Percentiles rank a stretch among this genome's conserved stretches.
phyloP scores from a whole-genome alignment of 768 basidiomycete species.

The Austroboletus eburneus region DNA sequence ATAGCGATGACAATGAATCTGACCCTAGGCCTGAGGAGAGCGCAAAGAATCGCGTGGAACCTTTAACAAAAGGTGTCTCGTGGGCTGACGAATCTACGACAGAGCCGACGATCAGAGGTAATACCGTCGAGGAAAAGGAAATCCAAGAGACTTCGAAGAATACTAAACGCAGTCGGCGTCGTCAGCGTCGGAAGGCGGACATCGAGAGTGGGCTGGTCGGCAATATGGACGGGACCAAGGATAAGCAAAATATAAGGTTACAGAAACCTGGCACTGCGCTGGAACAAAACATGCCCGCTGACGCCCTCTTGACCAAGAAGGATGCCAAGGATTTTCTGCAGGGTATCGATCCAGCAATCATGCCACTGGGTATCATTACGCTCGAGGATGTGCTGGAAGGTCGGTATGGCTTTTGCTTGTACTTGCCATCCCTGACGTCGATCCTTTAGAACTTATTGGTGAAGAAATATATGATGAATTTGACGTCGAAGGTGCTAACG shows the following conservation, averaged over 20 bases:
- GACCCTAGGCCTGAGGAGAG: conserved; percentile 17
- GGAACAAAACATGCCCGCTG: conserved; percentile 87
- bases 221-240: conserved; percentile 14
- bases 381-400: conserved; percentile 92
- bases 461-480: conserved; percentile 94
- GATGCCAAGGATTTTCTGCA: conserved; percentile 83
- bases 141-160: conserved; percentile 15
- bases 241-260: conserved; percentile 27
- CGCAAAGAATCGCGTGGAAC: conserved; percentile 16
- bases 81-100: conserved; percentile 34
- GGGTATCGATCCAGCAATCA: conserved; percentile 74
- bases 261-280: conserved; percentile 38
- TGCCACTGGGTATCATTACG: conserved; percentile 89
- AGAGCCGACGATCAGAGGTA: conserved; percentile 27
- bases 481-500: conserved; percentile 70
- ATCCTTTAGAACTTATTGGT: conserved; percentile 72
- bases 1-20: conserved; percentile 39
- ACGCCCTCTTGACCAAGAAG: conserved; percentile 74
- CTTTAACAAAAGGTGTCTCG: conserved; percentile 23
- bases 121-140: conserved; percentile 13
- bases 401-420: conserved; percentile 20
- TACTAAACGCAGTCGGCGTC: conserved; percentile 8
- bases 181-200: conserved; percentile 15
- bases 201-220: conserved; percentile 21
- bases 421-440: background rate